These are phyloP conservation scores for Nymphaea colorata DNA, from an alignment of 164 flowering plant genomes.

Conservation along the genomic window DNA sequence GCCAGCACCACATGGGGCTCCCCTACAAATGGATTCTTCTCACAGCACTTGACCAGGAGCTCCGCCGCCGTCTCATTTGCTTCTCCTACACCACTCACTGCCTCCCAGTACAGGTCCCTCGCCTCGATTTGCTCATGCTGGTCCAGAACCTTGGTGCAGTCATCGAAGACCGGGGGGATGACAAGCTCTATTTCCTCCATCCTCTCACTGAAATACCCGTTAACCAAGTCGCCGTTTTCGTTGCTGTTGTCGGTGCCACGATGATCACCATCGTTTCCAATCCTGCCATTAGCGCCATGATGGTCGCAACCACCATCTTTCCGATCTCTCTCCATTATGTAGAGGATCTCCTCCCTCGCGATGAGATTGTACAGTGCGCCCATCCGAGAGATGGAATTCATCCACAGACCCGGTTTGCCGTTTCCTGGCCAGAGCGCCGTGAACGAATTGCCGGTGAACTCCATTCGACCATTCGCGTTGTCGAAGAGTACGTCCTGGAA, in stretches of 20 bases:
- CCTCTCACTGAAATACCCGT: constrained; percentile 5
- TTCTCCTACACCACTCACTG: constrained; percentile 27
- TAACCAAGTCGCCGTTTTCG: background rate
- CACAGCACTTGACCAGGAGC: constrained; percentile 38
- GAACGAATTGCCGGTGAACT: constrained; percentile 41
- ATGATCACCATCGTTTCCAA: background rate
- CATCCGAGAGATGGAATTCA: constrained; percentile 76
- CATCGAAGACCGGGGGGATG: constrained; percentile 66
- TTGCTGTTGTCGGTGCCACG: background rate
- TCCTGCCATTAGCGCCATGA: background rate
- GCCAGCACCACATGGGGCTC: constrained; percentile 71
- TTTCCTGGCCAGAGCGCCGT: constrained; percentile 75
- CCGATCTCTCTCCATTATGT: constrained; percentile 21
- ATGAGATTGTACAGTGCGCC: constrained; percentile 58
- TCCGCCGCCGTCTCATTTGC: constrained; percentile 37
- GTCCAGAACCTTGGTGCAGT: constrained; percentile 51
- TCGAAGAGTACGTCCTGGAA: constrained; percentile 75
- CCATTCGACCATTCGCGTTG: constrained; percentile 49
- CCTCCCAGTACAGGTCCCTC: constrained; percentile 88
- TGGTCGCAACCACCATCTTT: constrained; percentile 12
- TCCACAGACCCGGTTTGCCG: constrained; percentile 92
- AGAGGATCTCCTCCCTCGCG: constrained; percentile 68
- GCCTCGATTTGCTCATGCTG: constrained; percentile 55
- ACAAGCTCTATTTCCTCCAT: constrained; percentile 72
- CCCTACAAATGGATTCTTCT: constrained; percentile 87